Base-by-base conservation (phyloP, 345 rosid genomes). In the Brassica incana region DNA sequence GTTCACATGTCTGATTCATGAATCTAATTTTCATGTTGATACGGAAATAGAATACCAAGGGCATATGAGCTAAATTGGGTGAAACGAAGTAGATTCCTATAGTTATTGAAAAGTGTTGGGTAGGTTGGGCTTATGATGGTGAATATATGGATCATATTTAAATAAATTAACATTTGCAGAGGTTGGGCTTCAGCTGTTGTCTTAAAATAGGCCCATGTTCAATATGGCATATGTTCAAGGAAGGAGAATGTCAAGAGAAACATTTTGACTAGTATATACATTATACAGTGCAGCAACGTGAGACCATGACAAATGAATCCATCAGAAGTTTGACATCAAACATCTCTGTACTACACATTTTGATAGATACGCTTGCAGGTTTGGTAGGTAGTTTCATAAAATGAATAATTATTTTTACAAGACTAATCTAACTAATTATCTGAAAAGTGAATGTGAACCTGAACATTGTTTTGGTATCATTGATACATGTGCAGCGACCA, bases 391-490 rank as follows among this genome's bases (percentile, higher is more conserved):
- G 58, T 50, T 50, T 14, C 58, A 54, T 16, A 56, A 59, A 8
- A 23, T 59, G 64, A 20, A 20, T 8, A n/a, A n/a, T n/a, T n/a
- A 3, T 5, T 15, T 20, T 8, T 20, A 20, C 29, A 6, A 59
- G 14, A 20, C 14, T 56, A 7, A 8, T 18, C 62, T 58, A 58
- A 7, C 18, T 18, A 18, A 56, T 56, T 56, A 56, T 56, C 12
- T 58, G 29, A 59, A 12, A 43, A 18, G 43, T 1, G 11, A 62
- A 50, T 23, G 62, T 27, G 65, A 71, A 77, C 58, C 2, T 8
- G 56, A 78, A 65, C 74, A 79, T 67, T 43, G 77, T 78, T 65
- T 65, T 40, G 73, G 78, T 61, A 73, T 59, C 78, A 79, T 73
- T 54, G 74, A 72, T 16, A 36, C 72, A 67, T 66, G 73, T 72